These are phyloP conservation scores for Paramecium octaurelia DNA, from an alignment of 73 alveolate species.

Conservation along the genomic window DNA sequence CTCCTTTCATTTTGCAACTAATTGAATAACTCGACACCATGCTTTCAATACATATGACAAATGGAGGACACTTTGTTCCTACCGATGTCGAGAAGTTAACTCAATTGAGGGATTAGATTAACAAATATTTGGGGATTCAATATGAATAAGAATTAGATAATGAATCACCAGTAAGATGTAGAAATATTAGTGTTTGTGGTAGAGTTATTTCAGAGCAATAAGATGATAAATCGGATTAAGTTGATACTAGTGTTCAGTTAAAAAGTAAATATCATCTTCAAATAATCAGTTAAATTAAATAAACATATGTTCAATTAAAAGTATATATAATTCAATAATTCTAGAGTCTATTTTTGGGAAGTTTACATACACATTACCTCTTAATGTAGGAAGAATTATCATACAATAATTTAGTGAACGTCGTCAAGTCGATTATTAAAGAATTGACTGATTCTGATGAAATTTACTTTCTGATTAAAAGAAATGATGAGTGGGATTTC, in stretches of 20 bases:
- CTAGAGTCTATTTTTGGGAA: conserved; percentile 25
- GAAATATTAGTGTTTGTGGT: conserved; percentile 3
- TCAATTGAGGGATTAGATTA: neutral
- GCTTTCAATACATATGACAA: neutral
- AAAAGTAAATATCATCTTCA: neutral
- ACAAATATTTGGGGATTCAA: neutral
- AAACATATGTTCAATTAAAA: neutral
- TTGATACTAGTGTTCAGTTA: neutral
- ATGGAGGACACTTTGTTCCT: neutral
- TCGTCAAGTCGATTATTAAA: conserved; percentile 9
- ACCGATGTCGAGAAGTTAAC: neutral
- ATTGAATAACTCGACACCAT: neutral
- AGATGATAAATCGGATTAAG: neutral
- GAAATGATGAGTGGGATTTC: conserved; percentile 29
- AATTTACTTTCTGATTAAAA: neutral
- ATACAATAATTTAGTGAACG: neutral
- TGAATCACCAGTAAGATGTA: conserved; percentile 4
- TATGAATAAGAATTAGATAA: conserved; percentile 11
- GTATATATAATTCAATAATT: neutral
- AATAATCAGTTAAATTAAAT: neutral
- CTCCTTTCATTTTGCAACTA: neutral
- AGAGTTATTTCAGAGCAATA: neutral
- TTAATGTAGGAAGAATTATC: conserved; percentile 37
- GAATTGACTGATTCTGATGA: conserved; percentile 19
- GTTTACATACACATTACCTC: neutral